Evolutionary conservation across 2,329 filamentous ascomycete species (phyloP), one percentile per base, ranked within the genome.

Genomic region (Trichoderma pleuroti): DNA sequence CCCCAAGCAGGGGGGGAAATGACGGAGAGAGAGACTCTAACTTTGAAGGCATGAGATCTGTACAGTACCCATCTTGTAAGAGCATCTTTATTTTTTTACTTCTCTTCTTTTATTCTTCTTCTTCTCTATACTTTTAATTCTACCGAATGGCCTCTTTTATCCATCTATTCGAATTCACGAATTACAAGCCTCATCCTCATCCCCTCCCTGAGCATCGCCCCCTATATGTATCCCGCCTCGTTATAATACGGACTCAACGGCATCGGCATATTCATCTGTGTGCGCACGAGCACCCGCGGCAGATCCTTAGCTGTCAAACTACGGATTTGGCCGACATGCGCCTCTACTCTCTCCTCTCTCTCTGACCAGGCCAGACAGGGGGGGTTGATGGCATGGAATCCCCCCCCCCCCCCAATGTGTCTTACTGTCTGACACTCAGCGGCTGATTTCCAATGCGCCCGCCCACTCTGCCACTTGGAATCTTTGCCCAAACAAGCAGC

Each of bases 241-340:
- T n/a, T 34, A n/a, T 36, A 16, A n/a, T 8, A 26, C 21, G 24
- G 34, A 42, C 39, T 11, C 21, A 14, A 32, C 39, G 39, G 32
- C n/a, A 65, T 56, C 46, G 46, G 46, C 46, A 52, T 24, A 52
- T 52, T 24, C 21, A 21, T 11, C 46, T 52, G 21, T 21, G 39
- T 26, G 14, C 39, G 14, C 62, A 34, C 30, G 16, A 60, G 54
- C 52, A 18, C 54, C 42, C 66, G 26, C 66, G 39, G 66, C 39
- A 68, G 66, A 68, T 61, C 30, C 56, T 28, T 68, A 24, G 56
- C 56, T 49, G 39, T 68, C 26, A 60, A 68, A 34, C 66, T 52
- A 68, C 56, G 56, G 56, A 68, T 68, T 68, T 61, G 66, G 36
- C 66, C 65, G 64, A 59, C 54, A 34, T 46, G 54, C 54, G 36